phyloP scores from a whole-genome alignment of 2,329 filamentous ascomycete species.

The Mariannaea elegans region DNA sequence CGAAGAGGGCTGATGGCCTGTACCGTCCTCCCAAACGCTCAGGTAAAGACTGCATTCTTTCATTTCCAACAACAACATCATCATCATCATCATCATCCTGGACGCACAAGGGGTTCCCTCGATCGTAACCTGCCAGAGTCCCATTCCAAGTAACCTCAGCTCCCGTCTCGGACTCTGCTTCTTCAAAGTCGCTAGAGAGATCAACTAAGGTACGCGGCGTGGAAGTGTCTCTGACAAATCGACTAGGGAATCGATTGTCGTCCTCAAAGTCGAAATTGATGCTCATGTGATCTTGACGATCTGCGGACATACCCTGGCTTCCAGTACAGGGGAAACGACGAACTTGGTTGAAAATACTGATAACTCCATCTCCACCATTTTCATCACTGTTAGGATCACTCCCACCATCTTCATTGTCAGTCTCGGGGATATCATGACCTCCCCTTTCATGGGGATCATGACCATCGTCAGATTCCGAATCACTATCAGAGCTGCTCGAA shows the following conservation, averaged over 20 bases:
- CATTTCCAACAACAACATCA: neutral
- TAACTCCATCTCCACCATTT: neutral
- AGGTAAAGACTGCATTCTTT: too few relatives aligned
- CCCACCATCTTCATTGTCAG: neutral
- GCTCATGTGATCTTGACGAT: neutral
- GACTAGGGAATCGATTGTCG: neutral
- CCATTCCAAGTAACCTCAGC: neutral
- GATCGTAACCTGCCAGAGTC: too few relatives aligned
- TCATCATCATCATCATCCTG: neutral
- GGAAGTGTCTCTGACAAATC: neutral
- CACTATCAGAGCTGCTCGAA: neutral
- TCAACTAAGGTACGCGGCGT: neutral
- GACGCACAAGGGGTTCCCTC: too few relatives aligned
- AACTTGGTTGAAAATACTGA: neutral
- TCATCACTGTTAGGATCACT: neutral
- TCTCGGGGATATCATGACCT: neutral
- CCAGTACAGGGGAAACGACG: too few relatives aligned
- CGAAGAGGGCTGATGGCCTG: too few relatives aligned
- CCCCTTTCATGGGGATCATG: neutral
- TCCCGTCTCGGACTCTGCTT: neutral
- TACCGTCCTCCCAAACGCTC: too few relatives aligned
- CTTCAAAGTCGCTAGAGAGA: constrained; percentile 8
- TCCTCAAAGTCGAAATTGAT: constrained; percentile 4
- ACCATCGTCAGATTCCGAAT: constrained; percentile 3
- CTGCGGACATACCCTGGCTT: neutral